Conservation (phyloP, 495 filamentous ascomycete genomes). For the Trichocladium uniseriatum region DNA sequence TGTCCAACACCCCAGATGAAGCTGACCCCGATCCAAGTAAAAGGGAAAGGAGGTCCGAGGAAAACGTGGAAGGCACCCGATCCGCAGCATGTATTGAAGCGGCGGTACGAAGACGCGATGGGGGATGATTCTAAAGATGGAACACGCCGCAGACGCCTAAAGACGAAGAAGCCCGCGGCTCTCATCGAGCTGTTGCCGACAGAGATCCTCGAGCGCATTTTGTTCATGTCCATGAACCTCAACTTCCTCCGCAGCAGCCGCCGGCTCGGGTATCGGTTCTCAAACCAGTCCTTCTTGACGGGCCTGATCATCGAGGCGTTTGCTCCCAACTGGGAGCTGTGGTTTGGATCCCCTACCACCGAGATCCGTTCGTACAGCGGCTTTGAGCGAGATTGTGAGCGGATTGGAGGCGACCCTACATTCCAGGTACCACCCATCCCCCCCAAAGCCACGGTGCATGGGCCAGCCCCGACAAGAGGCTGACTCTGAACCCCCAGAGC, state of each 20-base stretch:
- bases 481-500: slow-evolving; percentile 14
- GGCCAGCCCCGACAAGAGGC: neutral
- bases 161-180: slow-evolving; percentile 16
- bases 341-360: slow-evolving; percentile 15
- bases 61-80: slow-evolving; percentile 15
- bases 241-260: slow-evolving; percentile 30
- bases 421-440: slow-evolving; percentile 33
- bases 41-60: slow-evolving; percentile 14
- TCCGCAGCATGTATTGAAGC: slow-evolving; percentile 4
- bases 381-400: slow-evolving; percentile 1
- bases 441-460: neutral
- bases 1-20: neutral
- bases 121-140: neutral
- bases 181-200: slow-evolving; percentile 30
- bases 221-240: slow-evolving; percentile 30
- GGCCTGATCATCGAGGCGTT: slow-evolving; percentile 28
- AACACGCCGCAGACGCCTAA: neutral
- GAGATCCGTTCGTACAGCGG: neutral
- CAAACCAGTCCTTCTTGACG: slow-evolving; percentile 17
- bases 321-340: slow-evolving; percentile 30
- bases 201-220: slow-evolving; percentile 37
- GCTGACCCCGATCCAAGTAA: slow-evolving; percentile 21
- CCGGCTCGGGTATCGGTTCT: slow-evolving; percentile 29
- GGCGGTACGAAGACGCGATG: slow-evolving; percentile 1
- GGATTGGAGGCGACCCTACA: slow-evolving; percentile 20